A percentile compares a stretch with the other conserved stretches of the same genome.
Conservation (phyloP, 441 rosid genomes). For the Jatropha multifida region DNA sequence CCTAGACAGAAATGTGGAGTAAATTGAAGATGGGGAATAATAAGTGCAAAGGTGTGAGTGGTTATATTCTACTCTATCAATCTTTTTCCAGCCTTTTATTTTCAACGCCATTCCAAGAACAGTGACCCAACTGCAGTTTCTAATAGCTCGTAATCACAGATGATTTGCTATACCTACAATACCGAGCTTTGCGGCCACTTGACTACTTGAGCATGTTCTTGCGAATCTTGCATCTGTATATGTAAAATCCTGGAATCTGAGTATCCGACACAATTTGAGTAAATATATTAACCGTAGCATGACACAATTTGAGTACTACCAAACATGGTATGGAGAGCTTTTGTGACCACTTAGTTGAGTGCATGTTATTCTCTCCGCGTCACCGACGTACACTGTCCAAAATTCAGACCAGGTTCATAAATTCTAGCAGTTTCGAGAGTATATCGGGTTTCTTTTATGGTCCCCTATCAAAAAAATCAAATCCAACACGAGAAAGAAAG, state of each 20-base stretch:
- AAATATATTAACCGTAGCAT: too few species aligned
- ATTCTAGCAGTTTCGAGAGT: neutral
- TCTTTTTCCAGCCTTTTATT: neutral
- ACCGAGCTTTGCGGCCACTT: too few species aligned
- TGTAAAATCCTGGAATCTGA: too few species aligned
- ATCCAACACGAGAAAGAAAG: neutral
- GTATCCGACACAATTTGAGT: too few species aligned
- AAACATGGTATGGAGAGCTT: neutral
- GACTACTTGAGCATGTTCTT: too few species aligned
- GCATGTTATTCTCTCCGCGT: neutral
- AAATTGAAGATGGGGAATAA: neutral
- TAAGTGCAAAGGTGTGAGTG: neutral
- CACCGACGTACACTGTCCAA: neutral
- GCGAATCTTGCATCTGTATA: too few species aligned
- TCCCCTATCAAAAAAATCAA: neutral
- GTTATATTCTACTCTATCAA: neutral
- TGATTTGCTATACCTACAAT: neutral
- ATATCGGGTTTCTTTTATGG: neutral
- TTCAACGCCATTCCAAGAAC: neutral
- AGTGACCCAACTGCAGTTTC: neutral
- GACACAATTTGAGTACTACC: too few species aligned
- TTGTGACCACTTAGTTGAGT: neutral
- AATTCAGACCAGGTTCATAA: slow-evolving; percentile 1
- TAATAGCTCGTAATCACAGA: neutral
- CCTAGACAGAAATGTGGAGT: slow-evolving; percentile 5